These are phyloP conservation scores for Domatiomyces catenatus DNA, from an alignment of 2,329 filamentous ascomycete genomes.

Conservation along the genomic window DNA sequence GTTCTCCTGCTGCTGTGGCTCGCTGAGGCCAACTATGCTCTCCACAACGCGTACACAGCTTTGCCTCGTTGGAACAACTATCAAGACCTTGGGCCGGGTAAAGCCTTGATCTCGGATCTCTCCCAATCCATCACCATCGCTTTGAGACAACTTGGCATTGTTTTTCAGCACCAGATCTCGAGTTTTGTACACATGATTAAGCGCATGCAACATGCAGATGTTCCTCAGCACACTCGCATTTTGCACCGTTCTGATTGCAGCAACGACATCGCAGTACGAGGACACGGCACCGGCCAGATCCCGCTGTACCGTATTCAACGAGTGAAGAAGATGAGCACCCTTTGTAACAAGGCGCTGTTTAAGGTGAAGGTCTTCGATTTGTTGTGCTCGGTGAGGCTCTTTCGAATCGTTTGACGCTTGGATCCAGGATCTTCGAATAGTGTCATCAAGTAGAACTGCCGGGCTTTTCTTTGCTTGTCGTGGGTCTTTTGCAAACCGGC, in stretches of 20 bases:
- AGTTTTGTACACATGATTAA: slow-evolving; percentile 90
- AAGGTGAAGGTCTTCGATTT: slow-evolving; percentile 29
- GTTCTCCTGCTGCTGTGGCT: slow-evolving; percentile 87
- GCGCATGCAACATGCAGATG: slow-evolving; percentile 62
- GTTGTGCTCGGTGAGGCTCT: background rate
- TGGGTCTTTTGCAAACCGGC: background rate
- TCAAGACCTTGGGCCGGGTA: slow-evolving; percentile 81
- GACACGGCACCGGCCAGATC: slow-evolving; percentile 58
- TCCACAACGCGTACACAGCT: slow-evolving; percentile 67
- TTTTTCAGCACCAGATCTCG: slow-evolving; percentile 86
- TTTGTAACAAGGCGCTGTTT: slow-evolving; percentile 53
- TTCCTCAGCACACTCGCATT: slow-evolving; percentile 57
- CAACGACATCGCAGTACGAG: slow-evolving; percentile 66
- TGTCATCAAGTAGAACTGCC: background rate
- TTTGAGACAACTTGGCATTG: slow-evolving; percentile 60
- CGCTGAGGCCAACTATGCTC: slow-evolving; percentile 57
- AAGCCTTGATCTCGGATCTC: slow-evolving; percentile 89
- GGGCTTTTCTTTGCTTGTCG: slow-evolving; percentile 27
- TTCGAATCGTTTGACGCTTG: background rate
- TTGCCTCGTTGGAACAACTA: slow-evolving; percentile 77
- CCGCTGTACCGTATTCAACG: slow-evolving; percentile 48
- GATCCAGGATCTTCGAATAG: background rate
- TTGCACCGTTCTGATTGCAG: slow-evolving; percentile 52
- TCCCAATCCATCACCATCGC: slow-evolving; percentile 44
- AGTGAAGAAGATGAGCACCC: slow-evolving; percentile 26